phyloP scores from a whole-genome alignment of 345 rosid species.

The Rhizophora mangle region DNA sequence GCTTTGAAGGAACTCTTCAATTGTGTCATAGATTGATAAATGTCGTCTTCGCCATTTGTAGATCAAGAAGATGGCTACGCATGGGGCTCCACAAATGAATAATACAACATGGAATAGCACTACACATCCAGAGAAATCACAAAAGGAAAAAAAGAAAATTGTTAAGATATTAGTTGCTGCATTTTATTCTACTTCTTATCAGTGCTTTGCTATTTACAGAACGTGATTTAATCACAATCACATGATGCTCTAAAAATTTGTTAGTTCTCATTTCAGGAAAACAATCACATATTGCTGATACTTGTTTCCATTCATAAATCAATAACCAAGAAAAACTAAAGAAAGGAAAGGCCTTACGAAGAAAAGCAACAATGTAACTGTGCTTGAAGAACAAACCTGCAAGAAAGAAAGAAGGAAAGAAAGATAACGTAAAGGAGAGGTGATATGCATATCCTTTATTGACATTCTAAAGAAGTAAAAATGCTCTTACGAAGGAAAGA shows the following conservation, averaged over 20 bases:
- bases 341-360: not conserved
- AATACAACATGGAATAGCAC: too few relatives aligned
- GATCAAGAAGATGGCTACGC: not conserved
- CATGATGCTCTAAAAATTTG: too few relatives aligned
- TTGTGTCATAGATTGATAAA: slow-evolving; percentile 4
- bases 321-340: too few relatives aligned
- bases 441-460: not conserved
- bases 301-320: too few relatives aligned
- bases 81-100: not conserved
- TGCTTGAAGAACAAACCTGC: not conserved
- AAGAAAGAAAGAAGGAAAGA: not conserved
- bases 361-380: not conserved
- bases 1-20: slow-evolving; percentile 13
- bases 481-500: not conserved
- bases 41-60: slow-evolving; percentile 14
- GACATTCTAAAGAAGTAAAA: not conserved
- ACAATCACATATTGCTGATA: too few relatives aligned
- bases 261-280: too few relatives aligned
- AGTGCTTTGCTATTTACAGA: too few relatives aligned
- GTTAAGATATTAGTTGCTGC: too few relatives aligned
- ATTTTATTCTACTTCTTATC: too few relatives aligned
- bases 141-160: too few relatives aligned
- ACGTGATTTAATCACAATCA: too few relatives aligned
- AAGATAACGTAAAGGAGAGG: not conserved
- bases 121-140: too few relatives aligned